A percentile compares a stretch with the other conserved stretches of the same genome.
These are phyloP conservation scores for Wickerhamiella domercqiae DNA, from an alignment of 805 yeast species.

Conservation along the genomic window DNA sequence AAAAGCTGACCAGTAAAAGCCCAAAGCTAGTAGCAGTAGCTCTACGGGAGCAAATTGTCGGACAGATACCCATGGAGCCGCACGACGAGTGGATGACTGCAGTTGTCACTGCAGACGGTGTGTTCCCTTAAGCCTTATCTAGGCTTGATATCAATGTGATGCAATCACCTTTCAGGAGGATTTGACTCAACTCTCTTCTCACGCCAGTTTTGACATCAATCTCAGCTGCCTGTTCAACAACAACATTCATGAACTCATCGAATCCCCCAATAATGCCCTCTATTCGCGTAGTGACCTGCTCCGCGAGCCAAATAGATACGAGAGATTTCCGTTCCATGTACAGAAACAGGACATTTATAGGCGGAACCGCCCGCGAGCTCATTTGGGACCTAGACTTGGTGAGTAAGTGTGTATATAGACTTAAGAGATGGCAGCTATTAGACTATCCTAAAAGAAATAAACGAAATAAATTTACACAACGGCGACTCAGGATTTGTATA, in stretches of 20 bases:
- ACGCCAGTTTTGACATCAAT: conserved; percentile 38
- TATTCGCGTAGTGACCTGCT: conserved; percentile 60
- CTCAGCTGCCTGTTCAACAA: conserved; percentile 48
- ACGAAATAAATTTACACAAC: too few species aligned
- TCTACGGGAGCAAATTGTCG: conserved; percentile 44
- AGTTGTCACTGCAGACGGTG: conserved; percentile 30
- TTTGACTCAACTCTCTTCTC: conserved; percentile 33
- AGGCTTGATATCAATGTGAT: conserved; percentile 51
- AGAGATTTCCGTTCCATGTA: conserved; percentile 65
- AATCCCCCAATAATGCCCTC: conserved; percentile 78
- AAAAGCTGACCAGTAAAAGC: conserved; percentile 12
- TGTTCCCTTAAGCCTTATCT: not conserved
- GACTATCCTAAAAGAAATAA: too few species aligned
- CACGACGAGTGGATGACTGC: conserved; percentile 52
- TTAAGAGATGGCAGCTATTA: not conserved
- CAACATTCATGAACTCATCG: conserved; percentile 92
- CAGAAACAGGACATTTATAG: conserved; percentile 80
- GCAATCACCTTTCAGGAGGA: conserved; percentile 85
- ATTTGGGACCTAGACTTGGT: not conserved
- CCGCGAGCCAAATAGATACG: conserved; percentile 81
- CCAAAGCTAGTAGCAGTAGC: conserved; percentile 40
- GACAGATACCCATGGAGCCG: conserved; percentile 36
- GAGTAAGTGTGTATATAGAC: not conserved
- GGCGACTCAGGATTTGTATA: too few species aligned
- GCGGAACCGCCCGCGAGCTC: conserved; percentile 42